Evolutionary conservation across 257 asterid genomes (phyloP).

Genomic region (Primulina eburnea): DNA sequence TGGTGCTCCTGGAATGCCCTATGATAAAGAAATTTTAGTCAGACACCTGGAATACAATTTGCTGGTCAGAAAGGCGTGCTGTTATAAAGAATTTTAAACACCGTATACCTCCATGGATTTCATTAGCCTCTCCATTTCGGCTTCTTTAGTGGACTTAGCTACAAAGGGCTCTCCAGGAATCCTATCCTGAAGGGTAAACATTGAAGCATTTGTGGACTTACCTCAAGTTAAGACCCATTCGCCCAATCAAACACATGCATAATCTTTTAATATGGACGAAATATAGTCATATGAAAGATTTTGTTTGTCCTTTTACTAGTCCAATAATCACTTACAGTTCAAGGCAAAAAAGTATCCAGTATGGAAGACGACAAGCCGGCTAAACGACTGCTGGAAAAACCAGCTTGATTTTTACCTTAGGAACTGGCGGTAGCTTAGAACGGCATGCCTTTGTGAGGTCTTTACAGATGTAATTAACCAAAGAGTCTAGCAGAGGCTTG

Average conservation of each 20-base stretch:
- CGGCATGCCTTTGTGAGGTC: slow-evolving; percentile 85
- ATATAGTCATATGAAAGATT: not conserved
- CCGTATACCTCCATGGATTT: slow-evolving; percentile 83
- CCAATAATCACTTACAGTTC: not conserved
- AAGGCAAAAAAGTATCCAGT: not conserved
- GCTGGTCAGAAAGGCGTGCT: not conserved
- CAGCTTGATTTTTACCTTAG: slow-evolving; percentile 57
- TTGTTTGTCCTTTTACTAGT: not conserved
- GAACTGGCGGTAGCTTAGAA: slow-evolving; percentile 83
- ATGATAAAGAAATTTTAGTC: slow-evolving; percentile 14
- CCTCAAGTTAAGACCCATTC: too few species aligned
- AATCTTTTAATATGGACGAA: not conserved
- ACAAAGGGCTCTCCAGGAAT: slow-evolving; percentile 79
- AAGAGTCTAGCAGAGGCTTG: slow-evolving; percentile 58
- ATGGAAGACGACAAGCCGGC: not conserved
- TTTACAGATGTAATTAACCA: slow-evolving; percentile 66
- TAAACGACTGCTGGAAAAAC: slow-evolving; percentile 6
- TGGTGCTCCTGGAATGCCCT: slow-evolving; percentile 98
- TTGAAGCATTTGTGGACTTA: not conserved
- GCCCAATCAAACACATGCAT: not conserved
- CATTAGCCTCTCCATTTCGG: slow-evolving; percentile 83
- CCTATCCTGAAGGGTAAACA: slow-evolving; percentile 54
- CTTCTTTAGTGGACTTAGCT: slow-evolving; percentile 81
- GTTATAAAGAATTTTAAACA: not conserved
- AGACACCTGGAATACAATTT: not conserved